Conservation (phyloP, 768 basidiomycete species). For the Pleurotus tuber-regium region DNA sequence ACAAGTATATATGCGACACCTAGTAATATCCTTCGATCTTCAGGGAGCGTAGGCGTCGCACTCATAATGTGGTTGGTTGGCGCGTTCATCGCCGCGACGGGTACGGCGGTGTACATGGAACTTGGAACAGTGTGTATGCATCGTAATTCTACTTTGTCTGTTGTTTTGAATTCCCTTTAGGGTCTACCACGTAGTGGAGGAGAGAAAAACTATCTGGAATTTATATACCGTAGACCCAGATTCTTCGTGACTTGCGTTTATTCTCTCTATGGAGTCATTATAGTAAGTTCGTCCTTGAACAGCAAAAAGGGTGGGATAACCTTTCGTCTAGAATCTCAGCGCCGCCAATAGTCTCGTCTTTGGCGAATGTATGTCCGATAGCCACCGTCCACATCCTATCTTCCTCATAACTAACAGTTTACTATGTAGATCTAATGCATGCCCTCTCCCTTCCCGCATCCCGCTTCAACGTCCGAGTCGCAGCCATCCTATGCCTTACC, state of each 20-base stretch:
- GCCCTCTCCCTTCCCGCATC: slow-evolving; percentile 47
- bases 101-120: slow-evolving; percentile 73
- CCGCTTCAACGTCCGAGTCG: slow-evolving; percentile 45
- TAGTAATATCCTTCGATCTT: slow-evolving; percentile 60
- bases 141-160: background rate
- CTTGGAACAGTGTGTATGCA: slow-evolving; percentile 64
- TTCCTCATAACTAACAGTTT: background rate
- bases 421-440: slow-evolving; percentile 53
- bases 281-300: slow-evolving; percentile 35
- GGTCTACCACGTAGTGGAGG: slow-evolving; percentile 70
- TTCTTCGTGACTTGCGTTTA: slow-evolving; percentile 62
- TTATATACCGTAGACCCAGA: slow-evolving; percentile 59
- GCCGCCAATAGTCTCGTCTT: slow-evolving; percentile 63
- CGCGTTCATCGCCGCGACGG: slow-evolving; percentile 58
- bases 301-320: background rate
- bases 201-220: slow-evolving; percentile 77
- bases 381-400: background rate
- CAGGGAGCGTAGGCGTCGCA: slow-evolving; percentile 69
- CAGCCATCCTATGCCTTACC: slow-evolving; percentile 53
- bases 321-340: background rate
- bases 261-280: slow-evolving; percentile 54
- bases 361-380: slow-evolving; percentile 58
- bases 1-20: slow-evolving; percentile 70
- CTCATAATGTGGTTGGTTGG: slow-evolving; percentile 73
- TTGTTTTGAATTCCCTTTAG: too few relatives aligned